Base-by-base conservation (phyloP, 202 grass and related monocot species). In the Zoysia matrella region DNA sequence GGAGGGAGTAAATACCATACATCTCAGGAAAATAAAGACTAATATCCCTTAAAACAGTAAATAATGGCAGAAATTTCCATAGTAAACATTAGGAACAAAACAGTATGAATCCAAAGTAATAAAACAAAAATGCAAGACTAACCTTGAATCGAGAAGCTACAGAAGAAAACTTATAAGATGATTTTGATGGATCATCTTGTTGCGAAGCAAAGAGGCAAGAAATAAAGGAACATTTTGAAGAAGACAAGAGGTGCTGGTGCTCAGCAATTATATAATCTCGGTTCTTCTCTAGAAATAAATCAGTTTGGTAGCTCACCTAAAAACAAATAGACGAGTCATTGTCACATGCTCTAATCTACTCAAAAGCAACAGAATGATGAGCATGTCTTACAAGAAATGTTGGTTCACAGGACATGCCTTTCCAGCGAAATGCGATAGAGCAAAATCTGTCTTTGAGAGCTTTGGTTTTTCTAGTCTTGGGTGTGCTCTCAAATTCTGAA, bases 91-190 rank as follows among this genome's bases (percentile, higher is more conserved):
- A 36, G 72, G 50, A 79, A 74, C 18, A 42, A 51, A 75, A 63
- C 9, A 77, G 74, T 44, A 68, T 83, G 12, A 48, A 39, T 60
- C 67, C 36, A 60, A 7, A 83, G 2, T 9, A 76, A 36, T 6
- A 71, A 86, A 81, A 86, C 4, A 30, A 71, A 56, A 72, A 65
- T 63, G 57, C 57, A 81, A 41, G 49, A 46, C 48, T 55, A 71
- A 96, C 93, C 93, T 96, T 96, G 75, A 93, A 96, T 81, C 93
- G 83, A 72, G 90, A 96, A 73, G 86, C 88, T 82, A 96, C 84
- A 65, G 93, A 96, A 85, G 90, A 92, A 83, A 96, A 96, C 62
- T 96, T 96, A 80, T 89, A 91, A 71, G 93, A 96, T 46, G 93
- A 91, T 91, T 89, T 96, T 64, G 85, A 93, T 80, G 85, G 72